Base-by-base conservation (phyloP, 2,329 filamentous ascomycete species). In the Fusarium begoniae region DNA sequence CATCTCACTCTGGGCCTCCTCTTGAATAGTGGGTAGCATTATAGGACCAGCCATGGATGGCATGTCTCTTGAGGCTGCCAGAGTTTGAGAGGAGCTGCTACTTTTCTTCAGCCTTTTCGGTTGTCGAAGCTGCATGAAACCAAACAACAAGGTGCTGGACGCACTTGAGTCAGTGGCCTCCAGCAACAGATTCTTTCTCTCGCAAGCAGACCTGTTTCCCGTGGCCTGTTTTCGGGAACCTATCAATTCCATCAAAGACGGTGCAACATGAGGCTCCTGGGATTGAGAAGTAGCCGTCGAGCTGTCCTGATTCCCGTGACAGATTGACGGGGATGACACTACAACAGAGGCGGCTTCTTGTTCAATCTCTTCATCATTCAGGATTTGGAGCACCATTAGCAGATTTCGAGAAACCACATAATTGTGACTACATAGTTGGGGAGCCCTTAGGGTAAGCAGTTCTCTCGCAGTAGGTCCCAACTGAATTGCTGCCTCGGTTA, bases 41-140 rank as follows among this genome's bases (percentile, higher is more conserved):
- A 8, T 26, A 11, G 38, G 6, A 30, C 20, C 14, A 18, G 7
- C 30, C 13, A 32, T 8, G 11, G 18, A 40, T 22, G 50, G 28
- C 8, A 28, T 20, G n/a, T 26, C 10, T 15, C 14, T 41, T 15
- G 18, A 17, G 24, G 45, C 32, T 17, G 22, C 20, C 41, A n/a
- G 18, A n/a, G 20, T 22, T 18, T 45, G 51, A 28, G 13, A 15
- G 30, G 44, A 58, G n/a, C 14, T 57, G 18, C 24, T 15, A 18
- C 41, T 18, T 24, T 53, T 67, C 53, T 75, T 76, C 9, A 45
- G 48, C n/a, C 63, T 77, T 38, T 82, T 82, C 1, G 75, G 65
- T n/a, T 70, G 74, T 13, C 78, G 77, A 11, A 84, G 71, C 15
- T 81, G 69, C 62, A 84, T 78, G 37, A 82, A 84, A 18, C 69